Evolutionary conservation across 495 filamentous ascomycete species (phyloP).

Genomic region (Aspergillus ostianus): DNA sequence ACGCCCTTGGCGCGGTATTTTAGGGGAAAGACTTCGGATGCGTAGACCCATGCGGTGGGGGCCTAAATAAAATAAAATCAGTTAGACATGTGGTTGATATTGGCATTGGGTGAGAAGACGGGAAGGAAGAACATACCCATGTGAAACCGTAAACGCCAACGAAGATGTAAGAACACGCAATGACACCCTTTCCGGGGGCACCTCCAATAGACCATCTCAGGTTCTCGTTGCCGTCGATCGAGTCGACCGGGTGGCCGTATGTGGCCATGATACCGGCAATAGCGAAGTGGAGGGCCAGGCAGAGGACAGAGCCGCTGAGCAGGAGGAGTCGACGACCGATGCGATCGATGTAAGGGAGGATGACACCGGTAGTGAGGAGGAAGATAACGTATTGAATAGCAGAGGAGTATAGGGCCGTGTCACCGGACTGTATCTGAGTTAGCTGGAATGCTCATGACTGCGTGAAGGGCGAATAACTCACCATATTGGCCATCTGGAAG

Average conservation of each 20-base stretch:
- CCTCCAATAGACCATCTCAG: conserved; percentile 63
- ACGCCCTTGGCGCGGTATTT: conserved; percentile 73
- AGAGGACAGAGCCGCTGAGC: conserved; percentile 61
- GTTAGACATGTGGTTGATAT: too few relatives aligned
- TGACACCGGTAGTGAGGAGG: conserved; percentile 65
- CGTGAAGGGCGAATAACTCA: conserved; percentile 11
- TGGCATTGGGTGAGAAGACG: too few relatives aligned
- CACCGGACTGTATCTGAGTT: conserved; percentile 42
- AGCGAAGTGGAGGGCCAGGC: conserved; percentile 68
- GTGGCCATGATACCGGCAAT: conserved; percentile 52
- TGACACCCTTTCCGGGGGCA: conserved; percentile 63
- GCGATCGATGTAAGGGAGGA: conserved; percentile 71
- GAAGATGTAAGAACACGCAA: conserved; percentile 77
- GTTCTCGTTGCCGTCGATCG: conserved; percentile 64
- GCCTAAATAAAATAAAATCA: too few relatives aligned
- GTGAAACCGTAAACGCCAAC: conserved; percentile 75
- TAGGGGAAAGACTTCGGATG: conserved; percentile 72
- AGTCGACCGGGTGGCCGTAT: conserved; percentile 53
- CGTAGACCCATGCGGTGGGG: conserved; percentile 72
- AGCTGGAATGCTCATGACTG: conserved; percentile 2
- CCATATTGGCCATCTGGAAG: conserved; percentile 61
- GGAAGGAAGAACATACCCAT: conserved; percentile 27
- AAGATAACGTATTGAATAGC: conserved; percentile 75
- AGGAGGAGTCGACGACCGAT: conserved; percentile 72
- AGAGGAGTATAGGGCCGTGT: conserved; percentile 65